Evolutionary conservation across 257 asterid genomes (phyloP).

Genomic region (Gentiana straminea): DNA sequence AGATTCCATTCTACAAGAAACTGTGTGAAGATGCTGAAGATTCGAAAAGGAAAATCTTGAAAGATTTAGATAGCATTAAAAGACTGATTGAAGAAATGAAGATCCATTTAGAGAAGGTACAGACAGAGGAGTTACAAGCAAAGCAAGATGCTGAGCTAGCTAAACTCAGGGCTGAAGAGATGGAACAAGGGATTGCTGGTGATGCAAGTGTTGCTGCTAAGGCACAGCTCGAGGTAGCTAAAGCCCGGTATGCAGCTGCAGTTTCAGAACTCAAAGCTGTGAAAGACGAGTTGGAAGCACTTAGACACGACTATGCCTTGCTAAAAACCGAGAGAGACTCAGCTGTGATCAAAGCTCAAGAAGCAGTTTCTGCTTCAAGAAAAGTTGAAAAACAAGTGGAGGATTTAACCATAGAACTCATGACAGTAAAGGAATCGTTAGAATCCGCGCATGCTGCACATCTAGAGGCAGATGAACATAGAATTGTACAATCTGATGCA

Average conservation of each 20-base stretch:
- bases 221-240: slow-evolving; percentile 96
- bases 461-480: slow-evolving; percentile 84
- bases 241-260: slow-evolving; percentile 70
- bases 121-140: slow-evolving; percentile 86
- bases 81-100: slow-evolving; percentile 81
- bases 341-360: slow-evolving; percentile 54
- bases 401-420: slow-evolving; percentile 76
- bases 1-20: slow-evolving; percentile 62
- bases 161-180: slow-evolving; percentile 73
- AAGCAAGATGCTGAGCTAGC: slow-evolving; percentile 94
- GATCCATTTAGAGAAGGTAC: slow-evolving; percentile 83
- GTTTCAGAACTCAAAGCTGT: slow-evolving; percentile 55
- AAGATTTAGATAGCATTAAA: slow-evolving; percentile 71
- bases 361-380: slow-evolving; percentile 42
- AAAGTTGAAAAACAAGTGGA: slow-evolving; percentile 81
- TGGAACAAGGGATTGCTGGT: slow-evolving; percentile 82
- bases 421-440: slow-evolving; percentile 61
- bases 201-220: slow-evolving; percentile 83
- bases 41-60: slow-evolving; percentile 51
- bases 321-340: slow-evolving; percentile 55
- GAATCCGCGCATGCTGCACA: slow-evolving; percentile 90
- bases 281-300: slow-evolving; percentile 46
- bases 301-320: slow-evolving; percentile 38
- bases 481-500: slow-evolving; percentile 71
- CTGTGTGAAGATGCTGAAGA: slow-evolving; percentile 68